phyloP scores from a whole-genome alignment of 2,329 filamentous ascomycete genomes.

The Pyricularia pennisetigena region DNA sequence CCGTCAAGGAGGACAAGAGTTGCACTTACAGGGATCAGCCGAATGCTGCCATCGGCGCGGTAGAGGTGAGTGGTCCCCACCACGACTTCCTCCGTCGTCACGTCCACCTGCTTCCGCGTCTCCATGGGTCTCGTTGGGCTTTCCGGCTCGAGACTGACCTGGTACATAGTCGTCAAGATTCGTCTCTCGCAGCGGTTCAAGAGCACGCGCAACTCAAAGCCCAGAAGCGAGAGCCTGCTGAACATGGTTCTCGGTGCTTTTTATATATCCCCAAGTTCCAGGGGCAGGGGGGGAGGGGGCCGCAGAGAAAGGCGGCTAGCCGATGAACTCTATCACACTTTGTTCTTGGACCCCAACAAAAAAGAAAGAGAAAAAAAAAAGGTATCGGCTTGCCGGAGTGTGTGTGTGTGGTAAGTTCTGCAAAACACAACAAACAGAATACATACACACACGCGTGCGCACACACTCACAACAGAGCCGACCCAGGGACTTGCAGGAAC shows the following conservation, averaged over 20 bases:
- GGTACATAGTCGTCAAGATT: background rate
- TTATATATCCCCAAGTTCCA: background rate
- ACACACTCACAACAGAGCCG: background rate
- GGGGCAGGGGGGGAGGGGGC: background rate
- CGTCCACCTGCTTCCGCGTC: background rate
- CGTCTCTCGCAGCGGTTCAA: background rate
- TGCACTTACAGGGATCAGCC: constrained; percentile 7
- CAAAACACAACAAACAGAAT: background rate
- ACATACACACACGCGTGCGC: background rate
- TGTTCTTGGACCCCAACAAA: background rate
- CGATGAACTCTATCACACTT: background rate
- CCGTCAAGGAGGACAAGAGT: too few relatives aligned
- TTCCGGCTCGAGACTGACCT: background rate
- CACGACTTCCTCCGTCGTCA: background rate
- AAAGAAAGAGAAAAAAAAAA: too few relatives aligned
- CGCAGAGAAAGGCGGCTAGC: background rate
- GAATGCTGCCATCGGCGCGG: constrained; percentile 8
- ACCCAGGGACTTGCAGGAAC: background rate
- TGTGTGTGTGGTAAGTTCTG: background rate
- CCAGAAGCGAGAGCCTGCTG: background rate
- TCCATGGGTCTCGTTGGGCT: background rate
- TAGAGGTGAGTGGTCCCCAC: constrained; percentile 10
- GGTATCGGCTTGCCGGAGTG: background rate
- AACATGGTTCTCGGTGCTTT: background rate
- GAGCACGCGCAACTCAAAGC: background rate